Evolutionary conservation across 2,329 filamentous ascomycete genomes (phyloP), one percentile per base, ranked within the genome.

Genomic region (Aspergillus ibericus): DNA sequence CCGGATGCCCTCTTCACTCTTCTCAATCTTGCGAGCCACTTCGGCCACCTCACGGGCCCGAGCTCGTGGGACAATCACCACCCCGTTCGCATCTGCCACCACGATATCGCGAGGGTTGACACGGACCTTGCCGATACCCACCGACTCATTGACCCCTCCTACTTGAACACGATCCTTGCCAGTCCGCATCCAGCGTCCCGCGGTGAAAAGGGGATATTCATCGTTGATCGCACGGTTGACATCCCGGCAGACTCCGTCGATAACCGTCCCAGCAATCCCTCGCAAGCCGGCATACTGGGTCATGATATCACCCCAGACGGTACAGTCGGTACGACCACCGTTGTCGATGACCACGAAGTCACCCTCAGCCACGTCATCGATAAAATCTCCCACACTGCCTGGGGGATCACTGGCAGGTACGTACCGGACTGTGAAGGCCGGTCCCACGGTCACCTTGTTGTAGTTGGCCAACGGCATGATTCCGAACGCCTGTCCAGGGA

Each of bases 281-380:
- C 68, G 64, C 1, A 72, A 32, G 3, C 70, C 68, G 2, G 72
- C 70, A 16, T 73, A 75, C 55, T 74, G 70, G 0, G 72, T 75
- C 70, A 74, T 73, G 1, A 73, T 74, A 54, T 75, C 72, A 1
- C 72, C 72, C 72, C 72, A 74, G 4, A 74, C 69, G 2, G 72
- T 75, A 15, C 72, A 75, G 32, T 74, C 70, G 0, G 63, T 74
- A 34, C 72, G 71, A 13, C 71, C 70, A 3, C 66, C 63, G 10
- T 75, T 75, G 48, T 73, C 71, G 32, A 74, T 74, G 1, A 75
- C 70, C 0, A 75, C 64, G 0, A 74, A 48, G 53, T 75, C 71
- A 0, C 70, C 66, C 8, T 52, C 29, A 5, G 69, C 69, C 13
- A 73, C 69, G 12, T 73, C 69, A 48, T 74, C 71, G 32, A 74